Conservation (phyloP, 257 asterid species). For the Fraxinus quadrangulata region DNA sequence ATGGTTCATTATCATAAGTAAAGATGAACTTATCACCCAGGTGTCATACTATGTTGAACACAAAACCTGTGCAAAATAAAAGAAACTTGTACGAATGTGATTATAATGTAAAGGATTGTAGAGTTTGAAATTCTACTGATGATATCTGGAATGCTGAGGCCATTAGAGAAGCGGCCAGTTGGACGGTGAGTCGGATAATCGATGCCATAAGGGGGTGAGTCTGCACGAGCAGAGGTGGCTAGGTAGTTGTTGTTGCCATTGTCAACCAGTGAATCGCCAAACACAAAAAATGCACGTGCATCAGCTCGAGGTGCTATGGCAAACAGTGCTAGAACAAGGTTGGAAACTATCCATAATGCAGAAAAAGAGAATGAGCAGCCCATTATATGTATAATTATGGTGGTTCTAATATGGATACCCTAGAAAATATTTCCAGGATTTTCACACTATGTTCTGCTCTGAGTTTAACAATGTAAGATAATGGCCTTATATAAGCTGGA, state of each 20-base stretch:
- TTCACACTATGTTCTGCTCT: slow-evolving; percentile 7
- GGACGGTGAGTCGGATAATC: slow-evolving; percentile 75
- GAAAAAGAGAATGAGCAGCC: slow-evolving; percentile 31
- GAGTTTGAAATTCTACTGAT: slow-evolving; percentile 40
- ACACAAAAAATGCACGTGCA: slow-evolving; percentile 77
- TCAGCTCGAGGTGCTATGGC: slow-evolving; percentile 36
- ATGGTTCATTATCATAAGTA: no score
- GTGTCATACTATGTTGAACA: neutral
- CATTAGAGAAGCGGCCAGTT: slow-evolving; percentile 91
- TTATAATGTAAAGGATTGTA: neutral
- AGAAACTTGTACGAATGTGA: neutral
- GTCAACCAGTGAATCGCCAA: slow-evolving; percentile 89
- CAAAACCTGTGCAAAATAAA: neutral
- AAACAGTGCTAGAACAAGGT: slow-evolving; percentile 35
- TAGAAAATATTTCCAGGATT: neutral
- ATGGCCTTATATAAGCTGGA: slow-evolving; percentile 20
- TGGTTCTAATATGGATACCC: neutral
- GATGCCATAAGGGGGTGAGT: slow-evolving; percentile 82
- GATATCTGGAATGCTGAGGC: slow-evolving; percentile 82
- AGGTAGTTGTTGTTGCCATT: slow-evolving; percentile 87
- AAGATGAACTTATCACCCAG: no score
- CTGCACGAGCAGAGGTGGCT: slow-evolving; percentile 74
- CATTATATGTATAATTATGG: slow-evolving; percentile 31
- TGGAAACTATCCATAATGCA: slow-evolving; percentile 30
- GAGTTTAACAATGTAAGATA: slow-evolving; percentile 9